These are phyloP conservation scores for Beauveria australis DNA, from an alignment of 2,329 filamentous ascomycete genomes.

Conservation along the genomic window DNA sequence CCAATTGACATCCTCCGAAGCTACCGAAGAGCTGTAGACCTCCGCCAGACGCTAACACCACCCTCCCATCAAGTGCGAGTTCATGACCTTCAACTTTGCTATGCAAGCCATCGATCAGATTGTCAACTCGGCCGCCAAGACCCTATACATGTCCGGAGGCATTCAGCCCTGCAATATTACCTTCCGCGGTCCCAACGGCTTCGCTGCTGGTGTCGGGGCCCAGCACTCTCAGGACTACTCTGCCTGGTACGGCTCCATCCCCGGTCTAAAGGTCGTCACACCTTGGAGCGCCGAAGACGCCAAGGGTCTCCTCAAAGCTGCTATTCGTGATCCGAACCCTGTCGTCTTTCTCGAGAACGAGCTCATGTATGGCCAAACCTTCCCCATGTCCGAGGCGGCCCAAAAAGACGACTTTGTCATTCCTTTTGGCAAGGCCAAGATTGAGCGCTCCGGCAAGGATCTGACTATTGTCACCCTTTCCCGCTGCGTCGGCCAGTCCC, in stretches of 20 bases:
- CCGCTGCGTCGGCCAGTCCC: slow-evolving; percentile 87
- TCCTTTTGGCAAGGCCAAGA: slow-evolving; percentile 98
- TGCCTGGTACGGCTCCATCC: slow-evolving; percentile 97
- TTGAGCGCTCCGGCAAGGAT: slow-evolving; percentile 93
- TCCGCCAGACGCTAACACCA: neutral
- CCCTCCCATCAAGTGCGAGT: slow-evolving; percentile 64
- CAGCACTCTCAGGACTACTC: slow-evolving; percentile 99
- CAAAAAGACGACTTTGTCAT: slow-evolving; percentile 96
- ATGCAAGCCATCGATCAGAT: slow-evolving; percentile 99
- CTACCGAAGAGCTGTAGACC: neutral
- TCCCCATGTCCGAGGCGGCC: slow-evolving; percentile 95
- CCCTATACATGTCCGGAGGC: slow-evolving; percentile 99
- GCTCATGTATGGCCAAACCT: slow-evolving; percentile 83
- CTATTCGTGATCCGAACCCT: slow-evolving; percentile 96
- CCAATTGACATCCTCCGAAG: neutral
- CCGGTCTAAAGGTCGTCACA: slow-evolving; percentile 90
- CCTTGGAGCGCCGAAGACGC: slow-evolving; percentile 97
- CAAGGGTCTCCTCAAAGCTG: slow-evolving; percentile 95
- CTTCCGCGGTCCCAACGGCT: slow-evolving; percentile 98
- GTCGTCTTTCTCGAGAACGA: slow-evolving; percentile 88
- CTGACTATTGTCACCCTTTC: slow-evolving; percentile 92
- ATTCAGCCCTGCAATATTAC: slow-evolving; percentile 99
- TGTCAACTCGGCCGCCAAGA: slow-evolving; percentile 98
- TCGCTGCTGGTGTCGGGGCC: slow-evolving; percentile 87
- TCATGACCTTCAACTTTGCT: slow-evolving; percentile 99